Base-by-base conservation (phyloP, 108 stramenopile species). In the Skeletonema grethae region DNA sequence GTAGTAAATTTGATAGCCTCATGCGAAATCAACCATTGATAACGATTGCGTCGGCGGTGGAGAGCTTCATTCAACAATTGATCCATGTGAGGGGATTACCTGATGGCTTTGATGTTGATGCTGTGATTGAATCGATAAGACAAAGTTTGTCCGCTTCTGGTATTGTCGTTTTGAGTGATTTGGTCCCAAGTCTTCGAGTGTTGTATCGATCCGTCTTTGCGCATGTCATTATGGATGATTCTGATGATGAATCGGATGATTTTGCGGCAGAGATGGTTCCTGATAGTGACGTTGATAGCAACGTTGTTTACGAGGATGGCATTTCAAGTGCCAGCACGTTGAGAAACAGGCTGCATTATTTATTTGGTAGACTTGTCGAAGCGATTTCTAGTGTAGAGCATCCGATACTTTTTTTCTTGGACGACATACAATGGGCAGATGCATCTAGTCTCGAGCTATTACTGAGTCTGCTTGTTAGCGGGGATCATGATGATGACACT, bases 401-500 rank as follows among this genome's bases (percentile, higher is more conserved):
- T 28, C 65, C 65, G 55, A 66, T 66, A 18, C 16, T 66, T 12
- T 13, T 66, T 0, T 66, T 66, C 45, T 66, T 66, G 20, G 65
- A 66, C 18, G 65, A 66, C 53, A 1, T 57, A 20, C 65, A 66
- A 57, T 66, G 65, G 65, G 61, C 34, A 36, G 61, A 62, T 62
- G 12, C 20, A 30, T 48, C 46, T 6, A 48, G 46, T 3, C 46
- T 48, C 46, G 46, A 48, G 46, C 18, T 48, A 7, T 48, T 48
- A 6, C 16, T 18, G 18, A 48, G 46, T 48, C n/a, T 48, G 46
- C 18, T 48, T 5, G 7, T 18, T 48, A 48, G 46, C 6, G 16
- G 46, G n/a, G 46, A 48, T 48, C 46, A 48, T 18, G 79, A 80
- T 35, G 25, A 38, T 11, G 31, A 32, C 32, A 69, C 50, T 31